phyloP scores from a whole-genome alignment of 805 yeast genomes.

The Pichia scutulata region DNA sequence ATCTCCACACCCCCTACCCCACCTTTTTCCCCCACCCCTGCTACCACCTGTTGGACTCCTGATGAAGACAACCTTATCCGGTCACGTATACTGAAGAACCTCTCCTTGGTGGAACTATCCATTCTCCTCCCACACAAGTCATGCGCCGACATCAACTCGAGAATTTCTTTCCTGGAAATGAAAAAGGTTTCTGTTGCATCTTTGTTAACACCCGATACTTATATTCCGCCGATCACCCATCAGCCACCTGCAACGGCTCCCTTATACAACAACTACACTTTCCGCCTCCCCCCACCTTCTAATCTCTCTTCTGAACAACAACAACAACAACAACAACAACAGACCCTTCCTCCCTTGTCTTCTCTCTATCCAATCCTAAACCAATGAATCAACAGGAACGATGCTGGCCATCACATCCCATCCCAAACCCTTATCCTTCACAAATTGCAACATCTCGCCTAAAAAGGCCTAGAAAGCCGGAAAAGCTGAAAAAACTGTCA shows the following conservation, averaged over 20 bases:
- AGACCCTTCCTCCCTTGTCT: background rate
- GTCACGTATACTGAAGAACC: slow-evolving; percentile 46
- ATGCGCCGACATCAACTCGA: slow-evolving; percentile 62
- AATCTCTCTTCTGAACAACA: too few species aligned
- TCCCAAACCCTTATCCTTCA: too few species aligned
- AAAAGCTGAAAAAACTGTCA: too few species aligned
- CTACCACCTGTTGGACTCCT: slow-evolving; percentile 34
- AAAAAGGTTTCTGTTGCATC: slow-evolving; percentile 12
- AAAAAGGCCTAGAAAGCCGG: too few species aligned
- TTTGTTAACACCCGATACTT: background rate
- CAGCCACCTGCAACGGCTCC: too few species aligned
- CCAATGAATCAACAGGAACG: background rate
- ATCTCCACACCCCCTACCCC: background rate
- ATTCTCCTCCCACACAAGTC: slow-evolving; percentile 66
- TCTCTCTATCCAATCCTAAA: background rate
- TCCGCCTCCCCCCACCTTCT: background rate
- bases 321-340: too few species aligned
- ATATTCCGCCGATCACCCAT: background rate
- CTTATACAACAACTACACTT: background rate
- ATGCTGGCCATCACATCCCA: background rate
- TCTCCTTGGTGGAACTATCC: slow-evolving; percentile 65
- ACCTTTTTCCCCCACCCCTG: background rate
- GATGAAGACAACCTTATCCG: slow-evolving; percentile 69
- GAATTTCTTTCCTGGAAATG: slow-evolving; percentile 42
- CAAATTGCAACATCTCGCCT: too few species aligned